phyloP scores from a whole-genome alignment of 805 yeast species.

The Ogataea haglerorum region DNA sequence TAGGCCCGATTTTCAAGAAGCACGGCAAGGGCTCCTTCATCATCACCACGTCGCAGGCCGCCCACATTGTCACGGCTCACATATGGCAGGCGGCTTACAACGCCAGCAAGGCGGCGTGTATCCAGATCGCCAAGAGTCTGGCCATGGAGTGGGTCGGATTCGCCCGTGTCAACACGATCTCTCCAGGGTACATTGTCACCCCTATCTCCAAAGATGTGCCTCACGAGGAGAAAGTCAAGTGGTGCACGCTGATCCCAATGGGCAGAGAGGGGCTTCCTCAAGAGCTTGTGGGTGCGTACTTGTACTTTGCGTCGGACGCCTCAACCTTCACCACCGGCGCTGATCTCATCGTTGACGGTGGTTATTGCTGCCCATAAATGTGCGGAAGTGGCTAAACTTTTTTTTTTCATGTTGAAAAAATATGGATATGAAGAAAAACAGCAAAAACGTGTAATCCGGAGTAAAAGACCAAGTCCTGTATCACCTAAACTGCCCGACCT shows the following conservation, averaged over 20 bases:
- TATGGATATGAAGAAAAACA: slow-evolving; percentile 1
- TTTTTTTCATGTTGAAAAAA: slow-evolving; percentile 1
- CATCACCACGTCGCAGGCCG: slow-evolving; percentile 51
- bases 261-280: slow-evolving; percentile 48
- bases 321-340: slow-evolving; percentile 49
- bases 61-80: slow-evolving; percentile 48
- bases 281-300: slow-evolving; percentile 50
- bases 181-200: slow-evolving; percentile 48
- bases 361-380: slow-evolving; percentile 30
- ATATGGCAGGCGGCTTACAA: slow-evolving; percentile 45
- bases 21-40: slow-evolving; percentile 45
- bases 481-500: slow-evolving; percentile 6
- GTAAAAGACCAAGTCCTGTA: background rate
- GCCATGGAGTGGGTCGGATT: slow-evolving; percentile 45
- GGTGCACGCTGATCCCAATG: slow-evolving; percentile 39
- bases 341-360: slow-evolving; percentile 50
- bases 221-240: slow-evolving; percentile 16
- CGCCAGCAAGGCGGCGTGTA: slow-evolving; percentile 44
- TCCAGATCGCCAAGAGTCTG: slow-evolving; percentile 41
- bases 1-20: slow-evolving; percentile 41
- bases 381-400: no score
- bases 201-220: slow-evolving; percentile 33
- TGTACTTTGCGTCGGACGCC: slow-evolving; percentile 53
- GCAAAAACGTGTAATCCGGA: background rate
- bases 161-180: slow-evolving; percentile 45